Base-by-base conservation (phyloP, 106 monocot species). In the Chionographis japonica region DNA sequence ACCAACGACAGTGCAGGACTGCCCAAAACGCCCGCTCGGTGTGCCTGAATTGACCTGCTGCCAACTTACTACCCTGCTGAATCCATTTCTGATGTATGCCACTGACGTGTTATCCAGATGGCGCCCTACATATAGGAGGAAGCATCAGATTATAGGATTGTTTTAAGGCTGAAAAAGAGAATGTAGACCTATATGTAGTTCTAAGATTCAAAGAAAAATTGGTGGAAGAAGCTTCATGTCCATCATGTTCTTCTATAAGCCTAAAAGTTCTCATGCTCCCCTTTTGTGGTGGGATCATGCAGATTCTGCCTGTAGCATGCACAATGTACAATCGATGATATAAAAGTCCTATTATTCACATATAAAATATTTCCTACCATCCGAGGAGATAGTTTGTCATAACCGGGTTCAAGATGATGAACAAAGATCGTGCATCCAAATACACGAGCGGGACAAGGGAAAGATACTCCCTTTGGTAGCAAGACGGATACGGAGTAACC, bases 101-200 rank as follows among this genome's bases (percentile, higher is more conserved):
- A 89, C 82, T 92, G 92, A 97, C 55, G 92, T 89, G 43, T 97
- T 92, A 79, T 86, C 95, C 54, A 97, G 78, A 84, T 97, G 95
- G 50, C 86, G 84, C n/a, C 95, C 95, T 97, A 67, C 77, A 74
- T 56, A 54, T 58, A 12, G 65, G 50, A 61, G 37, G 27, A 37
- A 52, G 49, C 8, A 11, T 37, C 12, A 58, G 46, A 60, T 66
- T 52, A 56, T 40, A 35, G 8, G 11, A 65, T 37, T 11, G 16
- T 46, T 46, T 46, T 46, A 46, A 46, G 38, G 46, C 40, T 1
- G 27, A 27, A 27, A 27, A 62, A n/a, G 6, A 54, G 8, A 59
- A 60, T 6, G 6, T 6, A n/a, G 4, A 2, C 46, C 46, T 6
- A 46, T 6, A 46, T 46, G 46, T 6, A 46, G 39, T 41, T 3